Base-by-base conservation (phyloP, 768 basidiomycete genomes). In the Phylloporus arenicola region DNA sequence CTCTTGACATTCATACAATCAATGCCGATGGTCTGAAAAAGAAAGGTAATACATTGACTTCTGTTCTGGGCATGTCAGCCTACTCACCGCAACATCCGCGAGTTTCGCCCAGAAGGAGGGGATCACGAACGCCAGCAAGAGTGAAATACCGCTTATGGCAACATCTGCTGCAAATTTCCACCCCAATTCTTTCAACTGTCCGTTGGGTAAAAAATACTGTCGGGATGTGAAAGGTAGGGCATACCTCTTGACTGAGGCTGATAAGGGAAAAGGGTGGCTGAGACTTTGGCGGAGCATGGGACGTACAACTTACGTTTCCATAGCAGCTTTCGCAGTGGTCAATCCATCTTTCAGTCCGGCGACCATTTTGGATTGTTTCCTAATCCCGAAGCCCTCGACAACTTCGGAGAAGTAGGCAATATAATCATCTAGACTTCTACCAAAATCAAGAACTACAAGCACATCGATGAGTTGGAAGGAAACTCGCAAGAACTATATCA, bases 201-300 rank as follows among this genome's bases (percentile, higher is more conserved):
- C n/a, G 25, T 24, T 1, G 13, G 14, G 33, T 61, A 31, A 61
- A 50, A 20, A 3, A 35, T 24, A 3, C 11, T 13, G 4, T 13
- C 6, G 14, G 22, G 10, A 31, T 4, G 10, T 25, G 14, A 35
- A 1, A 24, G 12, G 14, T 25, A 19, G n/a, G 17, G 13, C 53
- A 1, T 14, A 61, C 59, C 33, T 61, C 59, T 53, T 16, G 41
- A 27, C 56, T 58, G 38, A 61, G 13, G 17, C 59, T 60, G 34
- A 42, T 30, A 19, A 46, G 16, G 10, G 22, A 27, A 35, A 17
- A 19, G 17, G 39, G 33, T 20, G 13, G 4, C n/a, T 55, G 27
- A 61, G 47, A 41, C 0, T 24, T 29, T 16, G 19, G 13, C 46
- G 16, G 3, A 11, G 5, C 0, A 16, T 3, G 13, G 4, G 29